phyloP scores from a whole-genome alignment of 495 filamentous ascomycete genomes.

The Recurvomyces mirabilis region DNA sequence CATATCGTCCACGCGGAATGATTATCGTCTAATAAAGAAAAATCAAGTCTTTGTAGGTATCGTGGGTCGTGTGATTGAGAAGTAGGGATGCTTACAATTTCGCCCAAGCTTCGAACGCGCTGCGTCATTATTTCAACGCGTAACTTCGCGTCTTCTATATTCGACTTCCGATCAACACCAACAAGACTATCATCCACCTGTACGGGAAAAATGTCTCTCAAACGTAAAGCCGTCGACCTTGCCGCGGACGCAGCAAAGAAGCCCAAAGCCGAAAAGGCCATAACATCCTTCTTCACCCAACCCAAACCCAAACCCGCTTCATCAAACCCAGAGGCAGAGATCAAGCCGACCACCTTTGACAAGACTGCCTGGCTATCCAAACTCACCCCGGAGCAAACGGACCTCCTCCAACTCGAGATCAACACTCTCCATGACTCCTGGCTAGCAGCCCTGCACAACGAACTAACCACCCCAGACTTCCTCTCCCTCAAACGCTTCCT shows the following conservation, averaged over 20 bases:
- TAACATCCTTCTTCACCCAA: constrained; percentile 54
- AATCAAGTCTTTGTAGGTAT: no score
- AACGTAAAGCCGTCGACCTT: constrained; percentile 54
- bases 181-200: no score
- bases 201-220: constrained; percentile 37
- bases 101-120: no score
- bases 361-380: constrained; percentile 75
- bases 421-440: constrained; percentile 83
- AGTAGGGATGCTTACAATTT: no score
- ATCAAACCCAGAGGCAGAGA: constrained; percentile 26
- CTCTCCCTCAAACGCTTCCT: constrained; percentile 80
- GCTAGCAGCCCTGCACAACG: constrained; percentile 76
- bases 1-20: no score
- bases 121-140: no score
- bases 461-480: constrained; percentile 65
- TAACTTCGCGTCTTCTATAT: no score
- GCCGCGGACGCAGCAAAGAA: constrained; percentile 52
- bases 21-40: no score
- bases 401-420: constrained; percentile 77
- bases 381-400: constrained; percentile 69
- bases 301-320: constrained; percentile 34
- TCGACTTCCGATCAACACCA: no score
- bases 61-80: no score
- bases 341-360: constrained; percentile 52
- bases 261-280: constrained; percentile 52